These are phyloP conservation scores for Xerocomellus intermedius DNA, from an alignment of 768 basidiomycete genomes.

Conservation along the genomic window DNA sequence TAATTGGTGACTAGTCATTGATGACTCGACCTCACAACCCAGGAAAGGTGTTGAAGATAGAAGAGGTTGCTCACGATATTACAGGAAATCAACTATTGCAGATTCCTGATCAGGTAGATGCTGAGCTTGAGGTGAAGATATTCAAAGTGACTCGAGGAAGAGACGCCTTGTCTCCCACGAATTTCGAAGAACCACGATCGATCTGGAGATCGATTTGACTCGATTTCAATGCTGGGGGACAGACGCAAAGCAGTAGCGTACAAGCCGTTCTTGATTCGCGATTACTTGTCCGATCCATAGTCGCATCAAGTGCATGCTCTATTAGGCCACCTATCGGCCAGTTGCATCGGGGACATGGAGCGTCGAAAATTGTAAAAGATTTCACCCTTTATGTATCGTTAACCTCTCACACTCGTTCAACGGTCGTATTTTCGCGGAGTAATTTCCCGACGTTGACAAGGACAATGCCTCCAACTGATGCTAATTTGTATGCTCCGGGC, in stretches of 20 bases:
- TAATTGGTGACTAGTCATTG: not conserved
- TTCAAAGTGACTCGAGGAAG: conserved; percentile 37
- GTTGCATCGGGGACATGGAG: not conserved
- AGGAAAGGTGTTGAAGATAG: conserved; percentile 27
- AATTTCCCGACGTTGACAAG: not conserved
- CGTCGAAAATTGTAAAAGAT: not conserved
- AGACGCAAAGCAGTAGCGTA: not conserved
- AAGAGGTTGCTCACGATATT: conserved; percentile 25
- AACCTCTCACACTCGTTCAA: not conserved
- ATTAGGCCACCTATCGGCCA: not conserved
- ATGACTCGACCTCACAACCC: not conserved
- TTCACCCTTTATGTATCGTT: too few relatives aligned
- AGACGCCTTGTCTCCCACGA: conserved; percentile 1
- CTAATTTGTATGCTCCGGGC: not conserved
- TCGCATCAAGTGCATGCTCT: not conserved
- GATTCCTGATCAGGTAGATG: conserved; percentile 32
- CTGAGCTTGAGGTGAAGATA: conserved; percentile 42
- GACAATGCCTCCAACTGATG: not conserved
- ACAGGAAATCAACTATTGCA: conserved; percentile 23
- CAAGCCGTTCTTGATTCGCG: conserved; percentile 9
- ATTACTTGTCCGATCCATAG: conserved; percentile 7
- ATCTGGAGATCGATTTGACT: conserved; percentile 17
- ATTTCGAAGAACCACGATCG: conserved; percentile 4
- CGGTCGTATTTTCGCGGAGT: not conserved
- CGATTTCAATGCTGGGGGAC: not conserved